Evolutionary conservation across 805 yeast genomes (phyloP).

Genomic region (Yarrowia sp.): DNA sequence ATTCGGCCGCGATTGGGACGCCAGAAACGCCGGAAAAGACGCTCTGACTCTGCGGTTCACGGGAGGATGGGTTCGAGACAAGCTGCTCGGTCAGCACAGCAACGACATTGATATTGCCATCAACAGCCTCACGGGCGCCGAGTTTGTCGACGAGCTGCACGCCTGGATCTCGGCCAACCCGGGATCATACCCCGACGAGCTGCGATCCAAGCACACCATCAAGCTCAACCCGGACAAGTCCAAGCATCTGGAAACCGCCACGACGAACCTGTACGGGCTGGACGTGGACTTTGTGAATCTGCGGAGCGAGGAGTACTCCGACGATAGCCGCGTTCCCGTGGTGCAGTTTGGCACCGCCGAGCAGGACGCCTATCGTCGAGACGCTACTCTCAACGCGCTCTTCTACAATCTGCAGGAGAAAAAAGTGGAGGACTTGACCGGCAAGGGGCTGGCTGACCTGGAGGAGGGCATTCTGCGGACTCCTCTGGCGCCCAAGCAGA

Average conservation of each 20-base stretch:
- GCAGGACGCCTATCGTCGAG: slow-evolving; percentile 91
- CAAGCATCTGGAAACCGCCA: slow-evolving; percentile 95
- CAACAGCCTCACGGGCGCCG: slow-evolving; percentile 82
- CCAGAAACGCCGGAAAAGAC: slow-evolving; percentile 41
- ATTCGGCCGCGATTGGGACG: slow-evolving; percentile 46
- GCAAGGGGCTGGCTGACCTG: slow-evolving; percentile 75
- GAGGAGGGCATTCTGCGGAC: slow-evolving; percentile 76
- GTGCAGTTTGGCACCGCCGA: slow-evolving; percentile 86
- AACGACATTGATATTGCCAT: slow-evolving; percentile 94
- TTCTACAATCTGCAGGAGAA: slow-evolving; percentile 79
- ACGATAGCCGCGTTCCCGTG: slow-evolving; percentile 83
- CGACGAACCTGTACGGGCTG: slow-evolving; percentile 81
- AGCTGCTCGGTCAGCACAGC: slow-evolving; percentile 76
- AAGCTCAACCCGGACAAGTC: slow-evolving; percentile 94
- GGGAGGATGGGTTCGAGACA: slow-evolving; percentile 99
- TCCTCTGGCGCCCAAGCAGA: slow-evolving; percentile 82
- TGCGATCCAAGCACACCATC: slow-evolving; percentile 70
- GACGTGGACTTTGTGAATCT: slow-evolving; percentile 94
- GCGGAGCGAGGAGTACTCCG: slow-evolving; percentile 84
- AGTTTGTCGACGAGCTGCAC: slow-evolving; percentile 73
- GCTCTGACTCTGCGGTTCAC: slow-evolving; percentile 72
- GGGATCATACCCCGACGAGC: slow-evolving; percentile 45
- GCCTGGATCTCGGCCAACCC: slow-evolving; percentile 53
- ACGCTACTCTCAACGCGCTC: slow-evolving; percentile 92
- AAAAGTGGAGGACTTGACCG: slow-evolving; percentile 84